A percentile compares a stretch with the other conserved stretches of the same genome.
phyloP scores from a whole-genome alignment of 1,284 basidiomycete species.

The Anthracocystis walkeri region DNA sequence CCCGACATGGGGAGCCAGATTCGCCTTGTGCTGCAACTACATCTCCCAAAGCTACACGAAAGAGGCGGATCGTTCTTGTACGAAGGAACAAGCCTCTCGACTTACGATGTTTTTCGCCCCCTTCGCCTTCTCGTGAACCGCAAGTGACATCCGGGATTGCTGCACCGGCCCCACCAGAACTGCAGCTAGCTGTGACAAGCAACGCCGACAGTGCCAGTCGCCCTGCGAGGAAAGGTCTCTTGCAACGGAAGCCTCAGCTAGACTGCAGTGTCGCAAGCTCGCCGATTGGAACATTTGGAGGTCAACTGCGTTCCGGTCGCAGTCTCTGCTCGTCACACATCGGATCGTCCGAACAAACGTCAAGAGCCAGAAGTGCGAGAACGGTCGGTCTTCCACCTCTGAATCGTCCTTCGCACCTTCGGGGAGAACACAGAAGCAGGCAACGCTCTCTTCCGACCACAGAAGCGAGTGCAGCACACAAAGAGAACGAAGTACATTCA shows the following conservation, averaged over 20 bases:
- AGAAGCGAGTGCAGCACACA: background rate
- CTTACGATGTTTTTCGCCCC: constrained; percentile 22
- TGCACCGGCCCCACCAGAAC: background rate
- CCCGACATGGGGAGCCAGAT: background rate
- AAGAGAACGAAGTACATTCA: constrained; percentile 15
- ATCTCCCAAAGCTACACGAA: constrained; percentile 14
- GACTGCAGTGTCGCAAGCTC: constrained; percentile 22
- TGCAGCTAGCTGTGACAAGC: background rate
- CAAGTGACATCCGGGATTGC: background rate
- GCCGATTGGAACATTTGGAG: constrained; percentile 32
- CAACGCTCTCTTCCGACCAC: background rate
- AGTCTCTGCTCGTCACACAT: constrained; percentile 2
- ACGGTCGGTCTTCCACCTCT: constrained; percentile 13
- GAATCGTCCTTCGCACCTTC: background rate
- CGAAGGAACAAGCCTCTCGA: constrained; percentile 14
- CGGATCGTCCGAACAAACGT: constrained; percentile 3
- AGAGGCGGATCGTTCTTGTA: constrained; percentile 13
- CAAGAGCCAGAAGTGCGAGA: background rate
- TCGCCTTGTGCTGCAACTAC: background rate
- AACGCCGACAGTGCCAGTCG: background rate
- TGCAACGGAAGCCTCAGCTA: constrained; percentile 12
- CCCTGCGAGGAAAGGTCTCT: background rate
- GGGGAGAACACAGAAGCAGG: background rate
- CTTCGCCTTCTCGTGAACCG: constrained; percentile 4
- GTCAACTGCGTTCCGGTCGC: constrained; percentile 7